These are phyloP conservation scores for Termitomyces sp. DNA, from an alignment of 768 basidiomycete genomes.

Conservation along the genomic window DNA sequence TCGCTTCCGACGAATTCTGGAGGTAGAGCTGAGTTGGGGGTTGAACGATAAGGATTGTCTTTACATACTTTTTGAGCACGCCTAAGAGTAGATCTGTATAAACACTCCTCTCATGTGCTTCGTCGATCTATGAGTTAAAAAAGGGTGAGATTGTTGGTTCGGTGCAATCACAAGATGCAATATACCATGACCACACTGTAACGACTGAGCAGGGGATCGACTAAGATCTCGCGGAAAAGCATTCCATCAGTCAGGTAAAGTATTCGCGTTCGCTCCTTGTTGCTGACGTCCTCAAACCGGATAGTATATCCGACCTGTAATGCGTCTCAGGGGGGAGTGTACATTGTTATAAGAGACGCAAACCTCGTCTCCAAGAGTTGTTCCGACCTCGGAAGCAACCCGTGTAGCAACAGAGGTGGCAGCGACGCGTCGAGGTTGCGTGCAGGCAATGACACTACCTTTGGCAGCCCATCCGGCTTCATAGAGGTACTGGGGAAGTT, in stretches of 20 bases:
- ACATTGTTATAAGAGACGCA: slow-evolving; percentile 16
- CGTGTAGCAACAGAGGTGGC: slow-evolving; percentile 92
- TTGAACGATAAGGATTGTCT: background rate
- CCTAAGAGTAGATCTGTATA: slow-evolving; percentile 94
- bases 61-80: slow-evolving; percentile 80
- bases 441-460: slow-evolving; percentile 86
- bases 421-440: slow-evolving; percentile 89
- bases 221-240: slow-evolving; percentile 90
- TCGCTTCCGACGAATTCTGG: slow-evolving; percentile 87
- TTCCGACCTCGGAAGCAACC: slow-evolving; percentile 91
- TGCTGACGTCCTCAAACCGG: slow-evolving; percentile 91
- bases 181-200: slow-evolving; percentile 95
- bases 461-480: slow-evolving; percentile 91
- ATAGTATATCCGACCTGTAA: slow-evolving; percentile 94
- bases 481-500: slow-evolving; percentile 91
- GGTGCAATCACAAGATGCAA: slow-evolving; percentile 7
- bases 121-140: slow-evolving; percentile 68
- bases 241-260: slow-evolving; percentile 98
- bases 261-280: slow-evolving; percentile 81
- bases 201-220: slow-evolving; percentile 87
- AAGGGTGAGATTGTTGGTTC: background rate
- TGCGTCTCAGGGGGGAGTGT: slow-evolving; percentile 14
- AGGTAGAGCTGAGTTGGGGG: background rate
- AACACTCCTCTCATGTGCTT: slow-evolving; percentile 95
- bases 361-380: slow-evolving; percentile 85